Base-by-base conservation (phyloP, 768 basidiomycete genomes). In the Agaricus blazei region DNA sequence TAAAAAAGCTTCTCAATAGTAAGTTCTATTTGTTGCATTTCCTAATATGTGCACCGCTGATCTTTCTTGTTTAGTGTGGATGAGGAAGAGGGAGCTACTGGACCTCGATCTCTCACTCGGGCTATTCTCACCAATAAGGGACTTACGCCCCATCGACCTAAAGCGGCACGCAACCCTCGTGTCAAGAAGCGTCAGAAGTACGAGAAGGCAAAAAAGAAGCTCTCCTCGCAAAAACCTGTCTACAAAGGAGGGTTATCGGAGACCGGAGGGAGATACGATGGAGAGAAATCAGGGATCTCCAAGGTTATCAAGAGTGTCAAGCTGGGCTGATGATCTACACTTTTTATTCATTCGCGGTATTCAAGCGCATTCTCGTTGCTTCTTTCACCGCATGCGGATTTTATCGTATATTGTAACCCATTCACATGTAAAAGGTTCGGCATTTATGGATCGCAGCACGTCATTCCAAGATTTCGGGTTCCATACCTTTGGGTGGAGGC, bases 161-260 rank as follows among this genome's bases (percentile, higher is more conserved):
- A 98, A 72, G 79, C 80, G 53, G 91, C 93, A 37, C 91, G 95
- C 61, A 99, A 99, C 73, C 95, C 96, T 41, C 85, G 97, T 58
- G 94, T 98, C 70, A 98, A 98, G 83, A 99, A 99, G 70, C 83
- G 93, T 34, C 80, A 87, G 71, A 87, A 80, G 65, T 98, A 87
- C 77, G 95, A 95, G 65, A 88, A 97, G 72, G 96, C 95, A 60
- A 91, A 96, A 78, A 93, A 90, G 74, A 93, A 87, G 72, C 74
- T 98, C 12, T 73, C 87, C 28, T 93, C 90, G 24, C 93, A 94
- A 70, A 89, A 91, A 69, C 85, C 94, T 15, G 79, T 94, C n/a
- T 98, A 84, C 82, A 95, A 88, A 68, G 93, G 93, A 52, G 94
- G 94, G 38, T 67, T 88, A 53, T 80, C 79, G 12, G 82, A 82